These are phyloP conservation scores for Lyophyllum decastes DNA, from an alignment of 768 basidiomycete species.

Conservation along the genomic window DNA sequence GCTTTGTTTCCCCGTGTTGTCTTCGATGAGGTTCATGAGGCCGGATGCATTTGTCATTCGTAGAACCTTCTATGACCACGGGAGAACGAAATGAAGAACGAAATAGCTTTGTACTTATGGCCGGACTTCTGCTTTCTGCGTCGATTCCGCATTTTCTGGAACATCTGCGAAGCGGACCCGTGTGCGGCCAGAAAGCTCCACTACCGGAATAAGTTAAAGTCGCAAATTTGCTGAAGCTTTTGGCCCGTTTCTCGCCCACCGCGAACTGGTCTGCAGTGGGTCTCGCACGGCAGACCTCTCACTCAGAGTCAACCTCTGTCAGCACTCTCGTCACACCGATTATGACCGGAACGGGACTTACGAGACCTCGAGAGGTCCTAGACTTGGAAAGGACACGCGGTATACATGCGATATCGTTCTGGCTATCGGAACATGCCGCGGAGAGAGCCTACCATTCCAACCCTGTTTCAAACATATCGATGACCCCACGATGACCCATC, in stretches of 20 bases:
- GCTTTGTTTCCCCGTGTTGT: background rate
- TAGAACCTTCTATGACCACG: background rate
- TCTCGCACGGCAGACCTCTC: too few relatives aligned
- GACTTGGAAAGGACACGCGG: background rate
- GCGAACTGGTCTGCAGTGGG: too few relatives aligned
- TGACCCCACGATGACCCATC: conserved; percentile 6
- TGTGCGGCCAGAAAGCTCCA: too few relatives aligned
- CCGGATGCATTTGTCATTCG: background rate
- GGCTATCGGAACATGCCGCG: background rate
- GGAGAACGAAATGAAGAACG: background rate
- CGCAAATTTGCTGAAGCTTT: too few relatives aligned
- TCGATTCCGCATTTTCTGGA: background rate
- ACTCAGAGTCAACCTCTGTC: background rate
- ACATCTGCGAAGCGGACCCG: too few relatives aligned
- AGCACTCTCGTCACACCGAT: background rate
- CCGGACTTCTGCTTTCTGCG: background rate
- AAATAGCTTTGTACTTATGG: background rate
- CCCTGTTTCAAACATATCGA: conserved; percentile 14
- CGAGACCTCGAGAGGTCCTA: background rate
- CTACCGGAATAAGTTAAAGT: too few relatives aligned
- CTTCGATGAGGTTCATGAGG: background rate
- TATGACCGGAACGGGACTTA: background rate
- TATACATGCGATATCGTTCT: background rate
- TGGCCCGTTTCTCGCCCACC: too few relatives aligned
- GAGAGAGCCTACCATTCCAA: background rate